A percentile compares a stretch with the other conserved stretches of the same genome.
phyloP scores from a whole-genome alignment of 208 protist species.

The Crithidia sp. region DNA sequence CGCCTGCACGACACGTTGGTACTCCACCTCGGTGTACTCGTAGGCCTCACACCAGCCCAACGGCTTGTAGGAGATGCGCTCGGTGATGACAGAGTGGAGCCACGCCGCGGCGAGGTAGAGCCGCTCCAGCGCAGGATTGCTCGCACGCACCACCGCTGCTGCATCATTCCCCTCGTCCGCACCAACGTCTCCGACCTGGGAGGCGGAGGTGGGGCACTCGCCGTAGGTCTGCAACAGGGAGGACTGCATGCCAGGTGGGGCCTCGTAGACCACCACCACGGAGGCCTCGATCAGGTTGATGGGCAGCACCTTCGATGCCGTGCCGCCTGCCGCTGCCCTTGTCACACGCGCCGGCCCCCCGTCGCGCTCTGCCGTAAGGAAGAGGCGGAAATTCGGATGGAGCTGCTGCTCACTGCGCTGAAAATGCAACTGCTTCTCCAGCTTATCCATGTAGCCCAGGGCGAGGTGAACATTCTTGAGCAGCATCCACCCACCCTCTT shows the following conservation, averaged over 20 bases:
- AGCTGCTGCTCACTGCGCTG: slow-evolving; percentile 62
- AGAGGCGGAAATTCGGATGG: slow-evolving; percentile 94
- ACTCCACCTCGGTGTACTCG: slow-evolving; percentile 98
- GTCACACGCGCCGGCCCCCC: slow-evolving; percentile 37
- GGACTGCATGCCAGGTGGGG: slow-evolving; percentile 95
- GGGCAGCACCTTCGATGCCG: slow-evolving; percentile 47
- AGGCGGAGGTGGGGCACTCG: slow-evolving; percentile 7
- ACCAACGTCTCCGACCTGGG: not conserved
- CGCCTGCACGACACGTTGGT: slow-evolving; percentile 91
- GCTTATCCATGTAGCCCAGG: slow-evolving; percentile 89
- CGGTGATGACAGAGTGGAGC: slow-evolving; percentile 97
- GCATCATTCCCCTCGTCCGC: not conserved
- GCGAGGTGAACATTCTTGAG: slow-evolving; percentile 99
- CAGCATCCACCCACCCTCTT: slow-evolving; percentile 95
- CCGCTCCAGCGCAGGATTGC: slow-evolving; percentile 68
- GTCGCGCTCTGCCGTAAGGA: slow-evolving; percentile 97
- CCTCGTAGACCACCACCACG: slow-evolving; percentile 95
- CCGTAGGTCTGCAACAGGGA: slow-evolving; percentile 92
- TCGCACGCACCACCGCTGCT: slow-evolving; percentile 3
- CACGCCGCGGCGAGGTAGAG: slow-evolving; percentile 98
- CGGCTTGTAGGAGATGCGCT: slow-evolving; percentile 96
- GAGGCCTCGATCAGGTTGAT: slow-evolving; percentile 77
- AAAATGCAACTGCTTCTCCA: slow-evolving; percentile 97
- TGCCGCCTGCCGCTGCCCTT: not conserved
- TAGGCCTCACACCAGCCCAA: slow-evolving; percentile 98